Conservation (phyloP, 345 rosid species). For the Psidium friedrichsthalianum region DNA sequence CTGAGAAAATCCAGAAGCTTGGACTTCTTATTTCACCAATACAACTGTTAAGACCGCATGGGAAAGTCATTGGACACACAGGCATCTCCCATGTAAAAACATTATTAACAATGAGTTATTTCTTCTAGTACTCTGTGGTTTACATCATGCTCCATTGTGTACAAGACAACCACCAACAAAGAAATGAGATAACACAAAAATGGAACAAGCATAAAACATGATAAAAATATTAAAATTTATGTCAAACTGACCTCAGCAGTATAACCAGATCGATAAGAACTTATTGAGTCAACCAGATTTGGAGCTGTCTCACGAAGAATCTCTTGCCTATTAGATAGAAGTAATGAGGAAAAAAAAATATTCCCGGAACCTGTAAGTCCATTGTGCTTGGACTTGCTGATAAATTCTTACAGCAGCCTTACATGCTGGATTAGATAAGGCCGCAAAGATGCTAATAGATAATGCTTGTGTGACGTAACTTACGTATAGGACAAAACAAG, state of each 20-base stretch:
- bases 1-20: neutral
- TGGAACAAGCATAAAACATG: neutral
- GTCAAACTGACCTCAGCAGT: constrained; percentile 49
- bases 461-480: constrained; percentile 5
- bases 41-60: neutral
- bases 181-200: neutral
- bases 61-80: neutral
- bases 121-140: neutral
- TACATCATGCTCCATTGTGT: neutral
- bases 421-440: neutral
- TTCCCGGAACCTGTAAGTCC: neutral
- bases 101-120: neutral
- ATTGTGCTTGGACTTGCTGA: neutral
- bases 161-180: neutral
- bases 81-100: neutral
- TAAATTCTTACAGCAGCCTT: neutral
- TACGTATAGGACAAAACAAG: constrained; percentile 82
- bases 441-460: neutral
- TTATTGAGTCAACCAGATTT: constrained; percentile 49
- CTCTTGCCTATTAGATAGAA: constrained; percentile 43
- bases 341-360: neutral
- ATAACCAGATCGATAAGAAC: constrained; percentile 92
- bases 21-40: neutral
- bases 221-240: neutral
- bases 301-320: constrained; percentile 77